Evolutionary conservation across 768 basidiomycete species (phyloP), one percentile per base, ranked within the genome.

Genomic region (Saitozyma sp.): DNA sequence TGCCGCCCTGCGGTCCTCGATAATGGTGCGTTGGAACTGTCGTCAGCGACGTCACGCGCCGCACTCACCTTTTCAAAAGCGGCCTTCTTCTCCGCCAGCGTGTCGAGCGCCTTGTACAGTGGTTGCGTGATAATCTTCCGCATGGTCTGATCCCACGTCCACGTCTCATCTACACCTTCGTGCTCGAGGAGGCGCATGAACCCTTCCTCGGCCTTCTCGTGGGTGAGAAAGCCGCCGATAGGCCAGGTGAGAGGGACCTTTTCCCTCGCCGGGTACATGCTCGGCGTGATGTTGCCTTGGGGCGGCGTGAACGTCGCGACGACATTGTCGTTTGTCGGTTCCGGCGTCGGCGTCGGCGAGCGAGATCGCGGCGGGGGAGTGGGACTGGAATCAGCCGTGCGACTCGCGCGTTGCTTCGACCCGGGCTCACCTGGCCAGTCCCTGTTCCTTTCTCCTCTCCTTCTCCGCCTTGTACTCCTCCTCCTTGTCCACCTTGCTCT

Each of bases 71-170:
- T 92, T 80, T 94, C 91, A 86, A 91, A 99, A 59, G 88, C 86
- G 58, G 87, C 83, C 82, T 96, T 98, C 82, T 93, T 94, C 81
- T 99, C 93, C 14, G 92, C 92, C 53, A 97, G 84, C 50, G 89
- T 92, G 76, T 89, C 90, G 63, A 99, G 83, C 50, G 92, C 89
- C 82, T 92, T 94, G 82, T 97, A 99, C 67, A 96, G 80, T 50
- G 96, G 95, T 83, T 98, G 95, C 71, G 92, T 97, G 80, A 99
- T 95, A 80, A 96, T 92, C 71, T 91, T 89, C 76, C 94, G 86
- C 91, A 98, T 96, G 56, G 93, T 92, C 82, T 91, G 88, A 79
- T 99, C 96, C 96, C 96, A 99, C 42, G 92, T 92, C 90, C 91
- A 97, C 66, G 85, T 88, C 50, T 89, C 87, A 79, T 92, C 91